Base-by-base conservation (phyloP, 2,329 filamentous ascomycete species). In the Mycosphaerella sp. region DNA sequence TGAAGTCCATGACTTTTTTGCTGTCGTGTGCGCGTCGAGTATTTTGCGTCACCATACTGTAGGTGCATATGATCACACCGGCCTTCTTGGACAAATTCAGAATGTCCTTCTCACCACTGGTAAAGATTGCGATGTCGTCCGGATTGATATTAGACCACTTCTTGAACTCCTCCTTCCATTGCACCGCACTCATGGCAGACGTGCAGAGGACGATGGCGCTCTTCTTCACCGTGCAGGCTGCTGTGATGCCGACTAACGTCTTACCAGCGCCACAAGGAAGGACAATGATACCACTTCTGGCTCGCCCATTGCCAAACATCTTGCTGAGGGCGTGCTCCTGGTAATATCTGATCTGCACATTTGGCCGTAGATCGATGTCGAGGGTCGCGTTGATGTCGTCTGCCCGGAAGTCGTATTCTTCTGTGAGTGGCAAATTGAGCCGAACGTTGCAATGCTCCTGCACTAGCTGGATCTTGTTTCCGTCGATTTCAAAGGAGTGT, bases 91-190 rank as follows among this genome's bases (percentile, higher is more conserved):
- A 38, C 8, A 38, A 83, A 1, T 85, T 84, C 65, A 98, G 95
- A 49, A 79, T 78, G 54, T 85, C 84, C 72, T 98, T 98, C 69
- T 89, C 89, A 62, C 95, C 90, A 0, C 91, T 92, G 0, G 93
- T 96, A 71, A 98, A 98, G 51, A 95, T 84, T 31, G 91, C 89
- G 66, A 98, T 91, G 66, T 96, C 90, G 62, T 92, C 86, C 0
- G 91, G 89, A 63, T 91, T 87, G 58, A 95, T 95, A 67, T 97
- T 97, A n/a, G 91, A 96, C 93, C 93, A 98, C 65, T 96, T 95
- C 59, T 97, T 75, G 68, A 98, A 98, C 67, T 98, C 93, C 57
- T 93, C 85, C 56, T 90, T 80, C 93, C 93, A 98, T 70, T 98
- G 93, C 17, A 95, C 86, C 5, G 95, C 93, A 6, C 90, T 96